These are phyloP conservation scores for Ceratocystis lukuohia DNA, from an alignment of 2,329 filamentous ascomycete species.

Conservation along the genomic window DNA sequence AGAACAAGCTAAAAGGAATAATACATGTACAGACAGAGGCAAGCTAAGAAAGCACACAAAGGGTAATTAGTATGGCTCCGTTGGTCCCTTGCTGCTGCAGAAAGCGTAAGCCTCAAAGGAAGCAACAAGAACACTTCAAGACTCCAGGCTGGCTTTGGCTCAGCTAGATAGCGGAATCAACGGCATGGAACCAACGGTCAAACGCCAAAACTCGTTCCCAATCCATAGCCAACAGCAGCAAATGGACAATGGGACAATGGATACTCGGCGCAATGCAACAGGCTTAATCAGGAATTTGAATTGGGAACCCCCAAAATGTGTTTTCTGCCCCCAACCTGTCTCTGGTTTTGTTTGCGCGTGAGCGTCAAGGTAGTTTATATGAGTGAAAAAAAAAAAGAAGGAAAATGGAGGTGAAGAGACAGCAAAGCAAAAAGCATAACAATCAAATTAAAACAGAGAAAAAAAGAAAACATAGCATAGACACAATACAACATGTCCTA, in stretches of 20 bases:
- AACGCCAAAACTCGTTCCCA: neutral
- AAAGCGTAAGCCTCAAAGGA: neutral
- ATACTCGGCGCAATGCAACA: neutral
- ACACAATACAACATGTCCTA: conserved; percentile 8
- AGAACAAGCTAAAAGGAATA: conserved; percentile 3
- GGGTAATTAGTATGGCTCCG: neutral
- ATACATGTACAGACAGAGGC: conserved; percentile 1
- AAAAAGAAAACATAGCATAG: conserved; percentile 18
- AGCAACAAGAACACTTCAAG: too few relatives aligned
- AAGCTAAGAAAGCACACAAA: neutral
- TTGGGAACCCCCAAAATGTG: neutral
- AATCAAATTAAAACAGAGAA: conserved; percentile 6
- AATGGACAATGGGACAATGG: neutral
- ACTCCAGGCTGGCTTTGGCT: too few relatives aligned
- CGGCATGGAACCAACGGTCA: neutral
- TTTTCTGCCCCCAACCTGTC: neutral
- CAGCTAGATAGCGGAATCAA: neutral
- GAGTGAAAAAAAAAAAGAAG: conserved; percentile 14
- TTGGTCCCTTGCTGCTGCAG: neutral
- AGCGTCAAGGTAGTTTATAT: conserved; percentile 10
- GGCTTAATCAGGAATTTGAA: neutral
- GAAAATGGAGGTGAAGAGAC: neutral
- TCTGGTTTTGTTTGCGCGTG: neutral
- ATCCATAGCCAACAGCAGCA: neutral
- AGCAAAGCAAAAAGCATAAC: conserved; percentile 2